Percentiles rank a stretch among this genome's conserved stretches.
phyloP scores from a whole-genome alignment of 768 basidiomycete species.

The Cytidiella melzeri region DNA sequence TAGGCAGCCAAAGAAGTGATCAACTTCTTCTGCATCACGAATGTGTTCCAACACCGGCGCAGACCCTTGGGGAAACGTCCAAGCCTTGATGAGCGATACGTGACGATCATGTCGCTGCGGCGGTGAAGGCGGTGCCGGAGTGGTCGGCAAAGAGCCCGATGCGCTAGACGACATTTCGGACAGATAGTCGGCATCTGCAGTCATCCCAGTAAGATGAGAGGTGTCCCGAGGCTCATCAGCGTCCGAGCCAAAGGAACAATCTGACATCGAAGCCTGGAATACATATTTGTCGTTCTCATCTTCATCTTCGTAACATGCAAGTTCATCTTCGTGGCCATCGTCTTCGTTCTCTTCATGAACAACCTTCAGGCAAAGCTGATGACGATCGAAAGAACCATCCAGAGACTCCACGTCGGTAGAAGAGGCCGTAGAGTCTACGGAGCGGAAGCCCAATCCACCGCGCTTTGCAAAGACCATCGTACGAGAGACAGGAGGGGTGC shows the following conservation, averaged over 20 bases:
- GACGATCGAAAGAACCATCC: conserved; percentile 36
- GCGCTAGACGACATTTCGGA: conserved; percentile 16
- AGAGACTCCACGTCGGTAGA: conserved; percentile 62
- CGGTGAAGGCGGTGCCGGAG: conserved; percentile 19
- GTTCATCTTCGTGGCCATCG: conserved; percentile 36
- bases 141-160: conserved; percentile 27
- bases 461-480: conserved; percentile 27
- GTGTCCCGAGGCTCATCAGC: conserved; percentile 23
- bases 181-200: conserved; percentile 12
- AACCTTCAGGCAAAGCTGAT: conserved; percentile 37
- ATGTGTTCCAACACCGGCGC: conserved; percentile 14
- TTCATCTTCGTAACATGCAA: conserved; percentile 68
- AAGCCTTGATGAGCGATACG: conserved; percentile 54
- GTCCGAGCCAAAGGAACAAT: conserved; percentile 23
- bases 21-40: conserved; percentile 43
- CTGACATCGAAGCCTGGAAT: conserved; percentile 27
- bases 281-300: conserved; percentile 59
- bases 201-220: conserved; percentile 22
- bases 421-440: conserved; percentile 61
- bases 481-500: conserved; percentile 18
- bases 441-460: conserved; percentile 47
- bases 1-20: conserved; percentile 72
- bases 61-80: conserved; percentile 46
- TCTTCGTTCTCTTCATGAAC: conserved; percentile 53
- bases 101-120: conserved; percentile 25